Evolutionary conservation across 2,329 filamentous ascomycete genomes (phyloP).

Genomic region (Emmonsiellopsis sp.): DNA sequence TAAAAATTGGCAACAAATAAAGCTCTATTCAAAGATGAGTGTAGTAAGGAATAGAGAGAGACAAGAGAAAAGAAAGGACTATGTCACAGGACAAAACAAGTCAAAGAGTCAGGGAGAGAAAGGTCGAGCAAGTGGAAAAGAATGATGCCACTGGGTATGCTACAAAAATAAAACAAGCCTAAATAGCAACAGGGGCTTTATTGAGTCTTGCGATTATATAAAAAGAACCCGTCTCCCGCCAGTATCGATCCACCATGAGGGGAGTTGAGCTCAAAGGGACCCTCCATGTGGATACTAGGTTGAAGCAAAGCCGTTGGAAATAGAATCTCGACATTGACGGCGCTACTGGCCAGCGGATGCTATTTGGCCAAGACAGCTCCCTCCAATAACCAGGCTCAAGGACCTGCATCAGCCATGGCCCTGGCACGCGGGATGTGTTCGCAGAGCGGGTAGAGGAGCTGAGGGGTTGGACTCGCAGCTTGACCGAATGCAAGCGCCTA

Average conservation of each 20-base stretch:
- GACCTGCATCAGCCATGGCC: background rate
- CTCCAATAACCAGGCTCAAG: background rate
- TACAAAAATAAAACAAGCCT: too few relatives aligned
- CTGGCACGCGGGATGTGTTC: background rate
- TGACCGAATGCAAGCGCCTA: background rate
- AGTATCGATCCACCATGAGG: background rate
- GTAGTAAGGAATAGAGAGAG: background rate
- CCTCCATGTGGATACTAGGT: background rate
- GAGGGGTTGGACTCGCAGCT: background rate
- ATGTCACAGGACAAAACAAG: background rate
- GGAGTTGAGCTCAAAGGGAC: background rate
- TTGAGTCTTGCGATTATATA: background rate
- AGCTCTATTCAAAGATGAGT: background rate
- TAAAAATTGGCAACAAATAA: background rate
- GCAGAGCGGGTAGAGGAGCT: background rate
- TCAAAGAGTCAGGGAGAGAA: background rate
- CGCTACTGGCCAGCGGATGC: background rate
- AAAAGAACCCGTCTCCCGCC: background rate
- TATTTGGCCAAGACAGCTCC: too few relatives aligned
- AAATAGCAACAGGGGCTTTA: too few relatives aligned
- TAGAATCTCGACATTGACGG: background rate
- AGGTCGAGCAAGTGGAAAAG: background rate
- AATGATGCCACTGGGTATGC: background rate
- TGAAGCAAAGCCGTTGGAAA: background rate
- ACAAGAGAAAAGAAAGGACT: background rate